These are phyloP conservation scores for Penicillium nucicola DNA, from an alignment of 495 filamentous ascomycete species.

Conservation along the genomic window DNA sequence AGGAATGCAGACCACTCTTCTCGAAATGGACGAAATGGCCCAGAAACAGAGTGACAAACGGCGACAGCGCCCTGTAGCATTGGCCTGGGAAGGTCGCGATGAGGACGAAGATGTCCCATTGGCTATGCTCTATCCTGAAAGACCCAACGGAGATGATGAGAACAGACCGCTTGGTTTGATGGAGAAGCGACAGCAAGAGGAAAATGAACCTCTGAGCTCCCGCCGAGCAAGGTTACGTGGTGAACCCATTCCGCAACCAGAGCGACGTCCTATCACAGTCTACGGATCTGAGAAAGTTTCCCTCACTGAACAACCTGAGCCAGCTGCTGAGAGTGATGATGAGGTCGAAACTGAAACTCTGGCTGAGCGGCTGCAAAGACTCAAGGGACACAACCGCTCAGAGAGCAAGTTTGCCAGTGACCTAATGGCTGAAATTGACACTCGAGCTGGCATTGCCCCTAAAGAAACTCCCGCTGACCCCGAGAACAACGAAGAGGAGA, in stretches of 20 bases:
- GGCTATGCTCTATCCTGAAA: conserved; percentile 69
- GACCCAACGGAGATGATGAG: conserved; percentile 52
- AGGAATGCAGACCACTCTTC: conserved; percentile 82
- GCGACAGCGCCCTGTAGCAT: conserved; percentile 67
- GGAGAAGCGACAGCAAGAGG: conserved; percentile 80
- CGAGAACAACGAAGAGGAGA: conserved; percentile 63
- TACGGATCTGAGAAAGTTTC: conserved; percentile 21
- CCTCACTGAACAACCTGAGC: conserved; percentile 10
- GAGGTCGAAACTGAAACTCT: conserved; percentile 83
- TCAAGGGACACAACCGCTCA: conserved; percentile 58
- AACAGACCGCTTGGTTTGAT: conserved; percentile 79
- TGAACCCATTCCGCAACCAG: conserved; percentile 27
- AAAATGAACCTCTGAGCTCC: conserved; percentile 81
- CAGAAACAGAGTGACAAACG: conserved; percentile 78
- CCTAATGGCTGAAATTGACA: conserved; percentile 68
- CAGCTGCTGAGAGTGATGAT: conserved; percentile 43
- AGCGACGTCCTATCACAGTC: conserved; percentile 38
- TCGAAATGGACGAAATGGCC: conserved; percentile 87
- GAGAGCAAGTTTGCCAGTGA: conserved; percentile 78
- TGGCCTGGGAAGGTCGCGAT: conserved; percentile 84
- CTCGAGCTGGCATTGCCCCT: conserved; percentile 30
- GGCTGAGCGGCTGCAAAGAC: conserved; percentile 66
- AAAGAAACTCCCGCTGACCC: conserved; percentile 6
- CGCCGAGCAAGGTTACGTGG: conserved; percentile 77
- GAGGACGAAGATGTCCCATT: conserved; percentile 81